These are phyloP conservation scores for Tetrapisispora phaffii DNA, from an alignment of 805 yeast species.

Conservation along the genomic window DNA sequence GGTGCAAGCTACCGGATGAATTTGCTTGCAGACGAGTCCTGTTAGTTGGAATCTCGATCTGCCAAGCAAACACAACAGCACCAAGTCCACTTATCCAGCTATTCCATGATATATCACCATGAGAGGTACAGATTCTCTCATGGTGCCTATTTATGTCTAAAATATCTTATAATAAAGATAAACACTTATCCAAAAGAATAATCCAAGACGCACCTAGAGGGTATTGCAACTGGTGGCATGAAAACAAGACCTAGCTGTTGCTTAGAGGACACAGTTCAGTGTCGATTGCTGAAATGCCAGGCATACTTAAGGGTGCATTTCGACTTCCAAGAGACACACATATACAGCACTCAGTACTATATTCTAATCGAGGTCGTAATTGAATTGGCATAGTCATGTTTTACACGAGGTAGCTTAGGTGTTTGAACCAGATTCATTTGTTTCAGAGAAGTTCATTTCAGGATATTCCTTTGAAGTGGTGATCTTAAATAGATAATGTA, in stretches of 20 bases:
- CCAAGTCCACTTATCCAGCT: no score
- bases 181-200: neutral
- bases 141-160: no score
- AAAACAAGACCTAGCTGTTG: neutral
- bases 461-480: neutral
- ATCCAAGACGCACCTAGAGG: neutral
- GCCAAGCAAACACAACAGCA: no score
- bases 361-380: neutral
- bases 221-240: neutral
- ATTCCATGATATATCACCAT: no score
- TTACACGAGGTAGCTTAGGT: neutral
- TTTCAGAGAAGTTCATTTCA: slow-evolving; percentile 2
- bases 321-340: neutral
- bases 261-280: neutral
- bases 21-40: no score
- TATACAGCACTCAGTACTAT: neutral
- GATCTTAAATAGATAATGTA: neutral
- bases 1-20: no score
- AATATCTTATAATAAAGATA: no score
- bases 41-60: no score
- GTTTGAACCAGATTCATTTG: slow-evolving; percentile 1
- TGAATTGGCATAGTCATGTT: neutral
- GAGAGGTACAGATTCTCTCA: no score
- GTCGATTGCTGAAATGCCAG: no score
- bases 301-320: neutral